A percentile compares a stretch with the other conserved stretches of the same genome.
Conservation (phyloP, 768 basidiomycete genomes). For the Rubroboletus satanas region DNA sequence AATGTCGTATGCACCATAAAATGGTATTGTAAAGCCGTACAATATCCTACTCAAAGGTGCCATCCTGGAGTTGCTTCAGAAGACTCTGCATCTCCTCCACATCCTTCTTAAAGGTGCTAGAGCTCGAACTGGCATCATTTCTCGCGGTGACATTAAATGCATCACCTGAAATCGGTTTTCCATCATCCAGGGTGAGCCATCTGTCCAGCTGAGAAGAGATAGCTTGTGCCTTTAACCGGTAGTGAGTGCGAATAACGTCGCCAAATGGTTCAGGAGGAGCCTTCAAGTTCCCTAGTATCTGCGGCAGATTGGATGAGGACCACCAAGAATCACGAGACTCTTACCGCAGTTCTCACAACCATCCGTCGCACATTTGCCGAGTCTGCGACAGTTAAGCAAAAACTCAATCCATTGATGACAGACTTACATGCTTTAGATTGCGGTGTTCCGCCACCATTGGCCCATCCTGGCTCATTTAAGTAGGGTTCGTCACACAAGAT, state of each 20-base stretch:
- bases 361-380: constrained; percentile 91
- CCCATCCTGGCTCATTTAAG: constrained; percentile 90
- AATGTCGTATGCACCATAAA: background rate
- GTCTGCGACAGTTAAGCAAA: constrained; percentile 43
- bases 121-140: constrained; percentile 41
- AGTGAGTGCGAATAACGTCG: constrained; percentile 88
- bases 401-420: background rate
- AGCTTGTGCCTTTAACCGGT: constrained; percentile 73
- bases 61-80: constrained; percentile 44
- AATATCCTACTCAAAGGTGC: constrained; percentile 15
- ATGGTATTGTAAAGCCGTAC: background rate
- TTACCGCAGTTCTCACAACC: constrained; percentile 84
- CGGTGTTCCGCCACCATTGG: constrained; percentile 64
- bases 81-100: constrained; percentile 66
- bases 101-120: constrained; percentile 64
- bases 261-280: constrained; percentile 81
- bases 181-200: constrained; percentile 78
- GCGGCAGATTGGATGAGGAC: constrained; percentile 11
- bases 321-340: constrained; percentile 16
- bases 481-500: constrained; percentile 92
- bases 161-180: constrained; percentile 51
- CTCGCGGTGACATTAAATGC: constrained; percentile 43
- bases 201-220: constrained; percentile 71
- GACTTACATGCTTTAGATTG: constrained; percentile 72
- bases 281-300: constrained; percentile 86